Evolutionary conservation across 192 early-diverging fungal genomes (phyloP).

Genomic region (Umbelopsis sp.): DNA sequence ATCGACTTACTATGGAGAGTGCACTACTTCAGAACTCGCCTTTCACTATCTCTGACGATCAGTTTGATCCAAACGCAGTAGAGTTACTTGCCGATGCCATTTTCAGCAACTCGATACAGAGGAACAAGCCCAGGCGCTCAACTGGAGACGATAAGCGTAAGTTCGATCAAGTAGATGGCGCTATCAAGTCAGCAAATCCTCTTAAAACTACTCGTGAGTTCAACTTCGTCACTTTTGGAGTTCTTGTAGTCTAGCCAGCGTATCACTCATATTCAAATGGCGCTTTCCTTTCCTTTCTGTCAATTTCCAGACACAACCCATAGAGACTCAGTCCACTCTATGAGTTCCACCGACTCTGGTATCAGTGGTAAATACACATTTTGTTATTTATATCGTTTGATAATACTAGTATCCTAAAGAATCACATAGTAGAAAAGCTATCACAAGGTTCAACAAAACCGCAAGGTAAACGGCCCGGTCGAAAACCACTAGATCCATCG

Average conservation of each 20-base stretch:
- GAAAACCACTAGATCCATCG: constrained; percentile 34
- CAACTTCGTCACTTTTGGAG: background rate
- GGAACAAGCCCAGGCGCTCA: background rate
- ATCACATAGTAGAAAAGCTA: background rate
- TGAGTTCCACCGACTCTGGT: background rate
- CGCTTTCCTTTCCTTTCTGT: background rate
- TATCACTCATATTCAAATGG: background rate
- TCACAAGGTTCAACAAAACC: background rate
- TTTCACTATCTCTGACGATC: constrained; percentile 15
- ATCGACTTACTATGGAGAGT: constrained; percentile 5
- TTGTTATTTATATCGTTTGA: background rate
- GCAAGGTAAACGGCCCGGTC: constrained; percentile 27
- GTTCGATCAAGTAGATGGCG: constrained; percentile 1
- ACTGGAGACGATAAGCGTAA: constrained; percentile 12
- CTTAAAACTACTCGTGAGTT: constrained; percentile 11
- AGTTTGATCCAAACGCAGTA: background rate
- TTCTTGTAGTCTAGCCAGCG: background rate
- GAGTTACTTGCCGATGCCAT: constrained; percentile 5
- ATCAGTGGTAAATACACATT: constrained; percentile 12
- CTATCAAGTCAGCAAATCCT: constrained; percentile 3
- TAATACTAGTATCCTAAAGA: background rate
- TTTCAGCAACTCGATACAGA: background rate
- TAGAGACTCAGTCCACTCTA: constrained; percentile 21
- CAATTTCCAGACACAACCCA: constrained; percentile 10
- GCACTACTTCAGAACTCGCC: constrained; percentile 4